phyloP scores from a whole-genome alignment of 495 filamentous ascomycete species.

The Talaromyces trachyspermus region DNA sequence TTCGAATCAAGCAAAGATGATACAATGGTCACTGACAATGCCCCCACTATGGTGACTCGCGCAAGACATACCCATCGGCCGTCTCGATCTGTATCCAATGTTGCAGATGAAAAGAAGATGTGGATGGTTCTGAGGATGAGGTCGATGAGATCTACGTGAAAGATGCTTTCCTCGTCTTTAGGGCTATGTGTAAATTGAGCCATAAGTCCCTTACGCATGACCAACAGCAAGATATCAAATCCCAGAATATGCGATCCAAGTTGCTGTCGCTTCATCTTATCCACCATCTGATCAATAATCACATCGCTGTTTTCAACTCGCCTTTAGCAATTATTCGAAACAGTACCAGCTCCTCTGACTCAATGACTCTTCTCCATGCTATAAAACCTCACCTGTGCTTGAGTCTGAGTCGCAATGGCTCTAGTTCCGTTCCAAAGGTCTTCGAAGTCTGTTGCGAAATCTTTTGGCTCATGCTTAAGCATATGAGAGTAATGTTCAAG shows the following conservation, averaged over 20 bases:
- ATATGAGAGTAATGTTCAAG: slow-evolving; percentile 92
- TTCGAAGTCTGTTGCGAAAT: slow-evolving; percentile 97
- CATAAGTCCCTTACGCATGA: slow-evolving; percentile 84
- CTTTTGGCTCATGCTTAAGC: slow-evolving; percentile 92
- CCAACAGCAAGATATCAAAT: slow-evolving; percentile 85
- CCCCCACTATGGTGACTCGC: slow-evolving; percentile 84
- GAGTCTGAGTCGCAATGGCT: slow-evolving; percentile 87
- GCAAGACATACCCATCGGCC: slow-evolving; percentile 50
- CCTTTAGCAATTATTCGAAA: slow-evolving; percentile 84
- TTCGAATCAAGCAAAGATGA: slow-evolving; percentile 95
- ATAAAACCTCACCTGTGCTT: slow-evolving; percentile 94
- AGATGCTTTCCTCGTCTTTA: slow-evolving; percentile 94
- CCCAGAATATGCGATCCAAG: slow-evolving; percentile 95
- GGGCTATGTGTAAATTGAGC: slow-evolving; percentile 94
- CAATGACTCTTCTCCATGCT: slow-evolving; percentile 87
- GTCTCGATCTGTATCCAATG: slow-evolving; percentile 47
- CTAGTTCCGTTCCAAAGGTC: slow-evolving; percentile 80
- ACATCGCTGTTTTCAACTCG: slow-evolving; percentile 78
- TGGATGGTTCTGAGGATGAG: slow-evolving; percentile 66
- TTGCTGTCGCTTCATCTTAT: slow-evolving; percentile 90
- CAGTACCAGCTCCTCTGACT: slow-evolving; percentile 75
- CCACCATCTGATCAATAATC: slow-evolving; percentile 87
- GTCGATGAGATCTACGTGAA: slow-evolving; percentile 95
- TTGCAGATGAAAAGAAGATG: slow-evolving; percentile 35
- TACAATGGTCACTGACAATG: slow-evolving; percentile 80